Evolutionary conservation across 495 filamentous ascomycete genomes (phyloP), one percentile per base, ranked within the genome.

Genomic region (Tuber magnatum): DNA sequence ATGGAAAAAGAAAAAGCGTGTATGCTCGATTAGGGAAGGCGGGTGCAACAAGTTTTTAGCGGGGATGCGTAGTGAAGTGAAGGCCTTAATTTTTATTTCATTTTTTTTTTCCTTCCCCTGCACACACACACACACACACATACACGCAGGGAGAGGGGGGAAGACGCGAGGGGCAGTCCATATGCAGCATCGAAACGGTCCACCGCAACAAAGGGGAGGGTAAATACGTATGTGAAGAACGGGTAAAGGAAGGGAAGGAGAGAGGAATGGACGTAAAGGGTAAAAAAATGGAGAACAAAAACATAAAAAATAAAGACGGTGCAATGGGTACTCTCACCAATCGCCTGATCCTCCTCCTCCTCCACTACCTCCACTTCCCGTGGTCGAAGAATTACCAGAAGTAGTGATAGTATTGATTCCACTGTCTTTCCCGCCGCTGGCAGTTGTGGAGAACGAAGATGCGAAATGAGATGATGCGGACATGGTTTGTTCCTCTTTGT

Each of bases 391-490:
- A 77, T 75, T 79, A 44, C 72, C 76, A 51, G 69, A 65, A 65
- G 32, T 71, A 46, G 72, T 72, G 42, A 76, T 41, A 70, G 76
- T 75, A 68, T 71, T 78, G n/a, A 61, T 61, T 7, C 51, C 51
- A 28, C 56, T 18, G 56, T 79, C 77, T 51, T 79, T 79, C 48
- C 70, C 24, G 20, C 56, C 56, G 56, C 56, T 28, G 56, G 56
- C 69, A 46, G 75, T 22, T 71, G 77, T 73, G 78, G 77, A 79
- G 61, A 79, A 79, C 69, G 77, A 73, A 79, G 77, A 73, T 48
- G 78, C 72, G 78, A 77, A 78, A 74, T 76, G 78, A 70, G 77
- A 79, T 71, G 77, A 76, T 74, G 75, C 74, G 69, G 77, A 79
- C 77, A 79, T 79, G 73, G 77, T 79, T 70, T 71, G 72, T 74